phyloP scores from a whole-genome alignment of 1,284 basidiomycete species.

The Marasmius oreades region DNA sequence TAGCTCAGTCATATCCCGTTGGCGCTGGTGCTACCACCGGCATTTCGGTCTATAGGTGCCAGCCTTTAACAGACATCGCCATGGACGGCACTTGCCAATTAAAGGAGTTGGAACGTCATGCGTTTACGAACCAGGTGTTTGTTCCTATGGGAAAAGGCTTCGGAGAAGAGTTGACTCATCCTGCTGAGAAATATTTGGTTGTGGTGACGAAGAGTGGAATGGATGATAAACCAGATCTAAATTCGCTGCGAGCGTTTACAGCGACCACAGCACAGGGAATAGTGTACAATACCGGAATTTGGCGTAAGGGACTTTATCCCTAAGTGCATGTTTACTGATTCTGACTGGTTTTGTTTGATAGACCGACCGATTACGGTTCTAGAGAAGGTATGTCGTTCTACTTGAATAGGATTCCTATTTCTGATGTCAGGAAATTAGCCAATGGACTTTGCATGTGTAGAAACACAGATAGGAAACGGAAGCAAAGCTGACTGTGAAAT shows the following conservation, averaged over 20 bases:
- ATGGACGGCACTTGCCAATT: constrained; percentile 50
- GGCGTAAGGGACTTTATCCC: constrained; percentile 61
- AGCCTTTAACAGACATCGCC: constrained; percentile 46
- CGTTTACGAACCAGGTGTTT: constrained; percentile 83
- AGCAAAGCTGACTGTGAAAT: constrained; percentile 76
- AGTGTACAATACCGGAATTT: constrained; percentile 76
- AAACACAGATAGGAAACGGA: constrained; percentile 81
- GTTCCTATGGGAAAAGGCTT: constrained; percentile 74
- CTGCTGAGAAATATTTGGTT: constrained; percentile 68
- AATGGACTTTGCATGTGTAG: constrained; percentile 79
- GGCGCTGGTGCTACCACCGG: constrained; percentile 53
- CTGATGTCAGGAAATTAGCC: constrained; percentile 33
- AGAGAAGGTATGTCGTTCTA: constrained; percentile 48
- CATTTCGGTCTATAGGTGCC: constrained; percentile 74
- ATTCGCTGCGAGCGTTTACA: constrained; percentile 75
- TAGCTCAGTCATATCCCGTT: constrained; percentile 62
- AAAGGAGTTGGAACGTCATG: constrained; percentile 70
- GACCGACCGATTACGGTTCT: constrained; percentile 86
- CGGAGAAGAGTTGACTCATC: constrained; percentile 45
- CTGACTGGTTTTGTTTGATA: constrained; percentile 26
- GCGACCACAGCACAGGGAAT: constrained; percentile 81
- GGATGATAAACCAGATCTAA: constrained; percentile 75
- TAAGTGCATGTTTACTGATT: constrained; percentile 7
- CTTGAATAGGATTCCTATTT: not conserved
- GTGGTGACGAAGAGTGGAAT: constrained; percentile 76